Percentiles rank a stretch among this genome's conserved stretches.
Conservation (phyloP, 202 grass and related monocot genomes). For the Alloteropsis angusta region DNA sequence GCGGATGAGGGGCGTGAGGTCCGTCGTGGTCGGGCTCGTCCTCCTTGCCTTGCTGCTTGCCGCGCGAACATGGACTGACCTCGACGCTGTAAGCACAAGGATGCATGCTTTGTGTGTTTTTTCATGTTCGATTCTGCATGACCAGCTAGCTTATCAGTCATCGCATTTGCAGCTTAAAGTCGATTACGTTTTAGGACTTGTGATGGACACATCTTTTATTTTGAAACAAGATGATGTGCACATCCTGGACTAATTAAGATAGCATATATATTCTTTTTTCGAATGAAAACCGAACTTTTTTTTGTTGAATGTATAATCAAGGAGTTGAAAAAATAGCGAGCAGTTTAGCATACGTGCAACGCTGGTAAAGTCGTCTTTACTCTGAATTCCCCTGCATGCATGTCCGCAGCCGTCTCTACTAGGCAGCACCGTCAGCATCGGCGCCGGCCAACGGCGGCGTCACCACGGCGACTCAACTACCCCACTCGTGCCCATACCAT, state of each 20-base stretch:
- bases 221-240: too few species aligned
- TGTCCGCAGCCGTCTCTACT: slow-evolving; percentile 17
- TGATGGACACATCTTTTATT: too few species aligned
- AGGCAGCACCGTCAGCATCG: background rate
- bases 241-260: too few species aligned
- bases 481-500: background rate
- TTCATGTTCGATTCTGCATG: background rate
- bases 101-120: background rate
- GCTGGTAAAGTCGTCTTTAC: background rate
- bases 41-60: slow-evolving; percentile 6
- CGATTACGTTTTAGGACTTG: background rate
- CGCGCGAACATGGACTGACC: background rate
- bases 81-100: background rate
- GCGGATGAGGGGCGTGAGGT: background rate
- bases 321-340: too few species aligned
- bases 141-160: background rate
- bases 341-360: too few species aligned
- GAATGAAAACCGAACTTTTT: too few species aligned
- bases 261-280: too few species aligned
- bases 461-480: background rate
- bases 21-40: slow-evolving; percentile 4
- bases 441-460: background rate
- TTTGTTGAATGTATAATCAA: too few species aligned
- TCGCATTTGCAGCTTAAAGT: background rate
- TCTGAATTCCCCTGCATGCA: background rate